Percentiles rank a stretch among this genome's conserved stretches.
phyloP scores from a whole-genome alignment of 2,329 filamentous ascomycete species.

The Monilinia vaccinii-corymbosi region DNA sequence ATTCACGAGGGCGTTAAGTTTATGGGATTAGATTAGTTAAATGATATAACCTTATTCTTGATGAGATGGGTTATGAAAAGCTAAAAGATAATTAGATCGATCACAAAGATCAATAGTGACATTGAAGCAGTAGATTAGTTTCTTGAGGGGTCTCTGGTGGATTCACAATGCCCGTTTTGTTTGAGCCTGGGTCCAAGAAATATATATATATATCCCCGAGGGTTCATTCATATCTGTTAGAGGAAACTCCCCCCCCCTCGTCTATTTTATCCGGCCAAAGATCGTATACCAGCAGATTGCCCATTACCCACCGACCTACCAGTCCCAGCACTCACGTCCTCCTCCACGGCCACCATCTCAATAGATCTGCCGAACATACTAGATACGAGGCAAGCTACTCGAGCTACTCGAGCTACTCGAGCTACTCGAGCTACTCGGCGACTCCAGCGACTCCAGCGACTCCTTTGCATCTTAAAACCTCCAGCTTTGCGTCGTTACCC shows the following conservation, averaged over 20 bases:
- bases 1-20: too few species aligned
- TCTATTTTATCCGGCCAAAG: neutral
- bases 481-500: neutral
- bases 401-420: too few species aligned
- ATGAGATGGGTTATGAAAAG: neutral
- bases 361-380: neutral
- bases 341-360: neutral
- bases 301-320: too few species aligned
- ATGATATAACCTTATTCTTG: neutral
- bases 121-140: neutral
- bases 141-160: neutral
- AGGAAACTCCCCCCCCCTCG: neutral
- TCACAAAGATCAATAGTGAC: neutral
- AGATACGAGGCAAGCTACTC: too few species aligned
- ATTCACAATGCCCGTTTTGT: neutral
- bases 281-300: too few species aligned
- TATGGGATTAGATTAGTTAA: neutral
- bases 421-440: too few species aligned
- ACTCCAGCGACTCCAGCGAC: too few species aligned
- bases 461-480: neutral
- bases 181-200: too few species aligned
- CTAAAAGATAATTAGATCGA: too few species aligned
- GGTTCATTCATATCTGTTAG: neutral
- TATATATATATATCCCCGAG: too few species aligned
- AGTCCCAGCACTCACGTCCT: too few species aligned